Conservation (phyloP, 148 eudicot genomes). For the Camellia lanceoleosa region DNA sequence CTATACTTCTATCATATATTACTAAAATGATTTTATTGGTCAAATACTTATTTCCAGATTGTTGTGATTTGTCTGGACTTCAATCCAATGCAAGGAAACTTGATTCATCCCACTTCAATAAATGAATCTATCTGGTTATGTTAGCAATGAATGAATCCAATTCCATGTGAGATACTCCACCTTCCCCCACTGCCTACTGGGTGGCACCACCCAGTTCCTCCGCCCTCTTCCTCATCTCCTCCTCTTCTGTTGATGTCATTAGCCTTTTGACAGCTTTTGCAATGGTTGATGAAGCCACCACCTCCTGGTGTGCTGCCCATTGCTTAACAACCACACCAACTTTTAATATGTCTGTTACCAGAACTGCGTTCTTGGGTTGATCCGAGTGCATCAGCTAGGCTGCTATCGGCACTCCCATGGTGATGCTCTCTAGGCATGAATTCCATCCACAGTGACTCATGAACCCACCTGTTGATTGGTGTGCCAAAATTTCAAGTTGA, state of each 20-base stretch:
- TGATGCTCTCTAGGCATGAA: constrained; percentile 7
- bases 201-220: constrained; percentile 29
- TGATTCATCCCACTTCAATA: no score
- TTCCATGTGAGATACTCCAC: constrained; percentile 43
- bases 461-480: constrained; percentile 11
- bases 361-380: constrained; percentile 11
- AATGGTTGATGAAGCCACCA: constrained; percentile 9
- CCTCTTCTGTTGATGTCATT: constrained; percentile 45
- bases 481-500: constrained; percentile 13
- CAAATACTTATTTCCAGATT: no score
- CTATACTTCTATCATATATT: no score
- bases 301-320: no score
- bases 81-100: no score
- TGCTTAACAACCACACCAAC: no score
- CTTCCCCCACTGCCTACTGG: constrained; percentile 33
- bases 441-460: constrained; percentile 20
- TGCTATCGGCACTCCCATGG: constrained; percentile 8
- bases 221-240: constrained; percentile 40
- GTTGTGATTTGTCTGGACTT: no score
- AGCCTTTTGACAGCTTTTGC: constrained; percentile 31
- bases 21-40: no score
- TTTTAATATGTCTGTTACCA: not conserved
- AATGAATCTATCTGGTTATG: constrained; percentile 32
- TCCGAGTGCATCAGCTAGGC: constrained; percentile 20
- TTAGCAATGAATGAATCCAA: constrained; percentile 54